Percentiles rank a stretch among this genome's conserved stretches.
These are phyloP conservation scores for Fusarium virguliforme DNA, from an alignment of 2,329 filamentous ascomycete species.

Conservation along the genomic window DNA sequence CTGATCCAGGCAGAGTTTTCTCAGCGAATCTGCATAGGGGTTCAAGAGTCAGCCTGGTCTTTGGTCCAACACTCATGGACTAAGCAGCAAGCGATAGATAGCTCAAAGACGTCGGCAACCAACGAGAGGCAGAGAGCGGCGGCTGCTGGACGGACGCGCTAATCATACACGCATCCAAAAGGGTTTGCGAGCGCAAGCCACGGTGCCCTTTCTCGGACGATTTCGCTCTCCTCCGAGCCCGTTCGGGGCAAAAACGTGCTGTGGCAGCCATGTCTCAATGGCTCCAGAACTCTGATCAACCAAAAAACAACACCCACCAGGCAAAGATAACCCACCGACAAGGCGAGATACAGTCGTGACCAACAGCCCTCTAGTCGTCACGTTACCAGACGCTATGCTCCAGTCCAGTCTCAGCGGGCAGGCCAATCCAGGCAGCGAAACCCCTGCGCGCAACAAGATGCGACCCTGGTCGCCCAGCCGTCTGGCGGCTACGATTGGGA, in stretches of 20 bases:
- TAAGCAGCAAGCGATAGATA: slow-evolving; percentile 29
- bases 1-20: slow-evolving; percentile 21
- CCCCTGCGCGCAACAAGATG: slow-evolving; percentile 52
- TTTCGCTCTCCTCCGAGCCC: slow-evolving; percentile 27
- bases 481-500: slow-evolving; percentile 57
- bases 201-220: slow-evolving; percentile 46
- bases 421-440: slow-evolving; percentile 55
- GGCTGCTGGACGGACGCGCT: slow-evolving; percentile 49
- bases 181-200: slow-evolving; percentile 48
- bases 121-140: slow-evolving; percentile 44
- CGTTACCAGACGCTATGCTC: slow-evolving; percentile 54
- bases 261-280: slow-evolving; percentile 42
- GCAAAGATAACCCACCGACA: slow-evolving; percentile 14
- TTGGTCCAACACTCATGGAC: slow-evolving; percentile 17
- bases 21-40: slow-evolving; percentile 22
- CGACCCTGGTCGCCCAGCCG: slow-evolving; percentile 50
- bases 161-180: slow-evolving; percentile 51
- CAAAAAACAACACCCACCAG: slow-evolving; percentile 16
- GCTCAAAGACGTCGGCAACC: slow-evolving; percentile 33
- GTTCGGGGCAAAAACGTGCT: slow-evolving; percentile 44
- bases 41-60: slow-evolving; percentile 15
- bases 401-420: slow-evolving; percentile 46
- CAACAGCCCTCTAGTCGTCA: slow-evolving; percentile 50
- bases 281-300: slow-evolving; percentile 22
- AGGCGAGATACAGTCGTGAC: slow-evolving; percentile 31